These are phyloP conservation scores for Plasmopara muralis DNA, from an alignment of 352 stramenopile species.

Conservation along the genomic window DNA sequence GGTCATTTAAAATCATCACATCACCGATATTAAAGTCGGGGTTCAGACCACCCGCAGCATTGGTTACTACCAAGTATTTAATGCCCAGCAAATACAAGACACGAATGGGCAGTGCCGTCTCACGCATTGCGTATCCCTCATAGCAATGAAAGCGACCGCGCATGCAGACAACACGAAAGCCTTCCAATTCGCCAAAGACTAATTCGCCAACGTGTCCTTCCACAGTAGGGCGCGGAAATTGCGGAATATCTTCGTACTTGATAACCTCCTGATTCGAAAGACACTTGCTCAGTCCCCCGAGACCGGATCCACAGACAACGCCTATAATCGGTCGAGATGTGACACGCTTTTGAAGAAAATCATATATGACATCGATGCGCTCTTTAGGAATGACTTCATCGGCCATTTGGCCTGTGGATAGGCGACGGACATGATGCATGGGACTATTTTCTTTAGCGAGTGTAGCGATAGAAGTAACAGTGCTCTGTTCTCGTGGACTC, in stretches of 20 bases:
- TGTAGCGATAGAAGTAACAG: conserved; percentile 11
- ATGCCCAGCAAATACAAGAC: conserved; percentile 94
- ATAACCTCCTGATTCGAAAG: conserved; percentile 87
- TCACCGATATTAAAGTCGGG: conserved; percentile 93
- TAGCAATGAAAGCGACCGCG: conserved; percentile 96
- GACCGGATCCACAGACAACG: conserved; percentile 93
- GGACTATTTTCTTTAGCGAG: conserved; percentile 9
- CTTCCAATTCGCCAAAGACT: conserved; percentile 91
- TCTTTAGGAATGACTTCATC: conserved; percentile 59
- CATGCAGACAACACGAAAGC: conserved; percentile 89
- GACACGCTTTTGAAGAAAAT: conserved; percentile 55
- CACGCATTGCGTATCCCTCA: conserved; percentile 93
- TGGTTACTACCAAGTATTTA: conserved; percentile 94
- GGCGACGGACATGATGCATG: conserved; percentile 27
- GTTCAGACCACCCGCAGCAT: conserved; percentile 94
- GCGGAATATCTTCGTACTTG: conserved; percentile 91
- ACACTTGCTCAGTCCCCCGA: conserved; percentile 88
- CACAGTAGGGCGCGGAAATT: conserved; percentile 91
- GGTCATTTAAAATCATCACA: conserved; percentile 95
- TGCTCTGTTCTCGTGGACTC: conserved; percentile 8
- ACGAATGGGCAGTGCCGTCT: conserved; percentile 91
- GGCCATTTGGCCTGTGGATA: conserved; percentile 56
- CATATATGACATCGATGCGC: conserved; percentile 73
- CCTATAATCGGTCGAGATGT: conserved; percentile 52
- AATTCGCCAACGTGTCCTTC: conserved; percentile 91